Evolutionary conservation across 1,139 yeast species (phyloP).

Genomic region (Kodamaea plutei): DNA sequence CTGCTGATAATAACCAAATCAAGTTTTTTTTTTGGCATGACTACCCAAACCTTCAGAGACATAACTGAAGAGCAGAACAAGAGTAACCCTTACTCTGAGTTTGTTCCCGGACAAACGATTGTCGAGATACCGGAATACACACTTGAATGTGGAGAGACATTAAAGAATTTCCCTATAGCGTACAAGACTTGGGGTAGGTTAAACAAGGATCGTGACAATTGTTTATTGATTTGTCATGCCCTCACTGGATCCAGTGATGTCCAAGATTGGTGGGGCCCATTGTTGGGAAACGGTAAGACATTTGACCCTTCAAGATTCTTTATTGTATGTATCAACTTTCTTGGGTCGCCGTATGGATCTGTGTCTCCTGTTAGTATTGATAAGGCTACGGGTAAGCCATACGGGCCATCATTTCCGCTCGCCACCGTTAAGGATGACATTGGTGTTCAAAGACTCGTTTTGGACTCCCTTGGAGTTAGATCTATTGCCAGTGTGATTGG

Average conservation of each 20-base stretch:
- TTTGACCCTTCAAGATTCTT: slow-evolving; percentile 88
- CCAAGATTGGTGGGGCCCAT: slow-evolving; percentile 98
- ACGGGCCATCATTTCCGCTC: slow-evolving; percentile 93
- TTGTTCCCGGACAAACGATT: slow-evolving; percentile 78
- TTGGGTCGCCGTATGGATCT: slow-evolving; percentile 96
- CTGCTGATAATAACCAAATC: too few relatives aligned
- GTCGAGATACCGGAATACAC: slow-evolving; percentile 73
- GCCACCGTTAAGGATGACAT: slow-evolving; percentile 92
- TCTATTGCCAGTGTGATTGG: slow-evolving; percentile 85
- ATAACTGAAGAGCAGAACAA: slow-evolving; percentile 44
- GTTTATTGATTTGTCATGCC: slow-evolving; percentile 88
- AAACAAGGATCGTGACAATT: slow-evolving; percentile 61
- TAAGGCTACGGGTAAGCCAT: slow-evolving; percentile 65
- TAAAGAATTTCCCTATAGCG: slow-evolving; percentile 81
- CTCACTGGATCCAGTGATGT: slow-evolving; percentile 94
- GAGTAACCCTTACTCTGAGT: slow-evolving; percentile 61
- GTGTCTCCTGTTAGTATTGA: slow-evolving; percentile 85
- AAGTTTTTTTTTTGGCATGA: slow-evolving; percentile 5
- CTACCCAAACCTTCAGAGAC: slow-evolving; percentile 26
- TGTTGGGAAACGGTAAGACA: slow-evolving; percentile 79
- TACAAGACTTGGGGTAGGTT: slow-evolving; percentile 91
- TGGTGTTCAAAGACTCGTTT: slow-evolving; percentile 67
- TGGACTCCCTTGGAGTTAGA: slow-evolving; percentile 70
- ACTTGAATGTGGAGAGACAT: slow-evolving; percentile 78
- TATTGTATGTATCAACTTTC: slow-evolving; percentile 79